Evolutionary conservation across 2,329 filamentous ascomycete genomes (phyloP), one percentile per base, ranked within the genome.

Genomic region (Ophiostoma quercus): DNA sequence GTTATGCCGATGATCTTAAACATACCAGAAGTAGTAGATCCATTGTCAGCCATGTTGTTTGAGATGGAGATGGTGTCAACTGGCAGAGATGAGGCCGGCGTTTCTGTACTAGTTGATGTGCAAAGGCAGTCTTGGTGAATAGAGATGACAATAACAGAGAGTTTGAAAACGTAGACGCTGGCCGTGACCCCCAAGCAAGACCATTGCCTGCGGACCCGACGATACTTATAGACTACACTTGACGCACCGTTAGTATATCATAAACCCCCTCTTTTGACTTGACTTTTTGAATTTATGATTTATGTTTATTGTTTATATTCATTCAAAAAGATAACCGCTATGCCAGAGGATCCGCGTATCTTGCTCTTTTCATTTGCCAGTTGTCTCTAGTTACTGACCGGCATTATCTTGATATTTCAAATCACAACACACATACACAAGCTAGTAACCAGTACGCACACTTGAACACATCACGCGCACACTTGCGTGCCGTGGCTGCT

Each of bases 381-480:
- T 22, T 16, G 12, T 9, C 8, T 25, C 1, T 11, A 34, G 5
- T 34, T 34, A 34, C 34, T 34, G 34, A 2, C 8, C 1, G 51
- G 7, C 51, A n/a, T 14, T 57, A 29, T 57, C 51, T 57, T 57
- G n/a, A 6, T 57, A 57, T 57, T 57, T 57, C 51, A 57, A 57
- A 57, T 57, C 51, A 57, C 22, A 22, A 14, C 22, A 57, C 51
- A 25, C 51, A 25, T 4, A 25, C 51, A 25, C n/a, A 25, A 25
- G 12, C 51, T 29, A 57, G 22, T n/a, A 57, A 9, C 51, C 51
- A 57, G 51, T 14, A 57, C 22, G 51, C 8, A 14, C 51, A 2
- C 47, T 29, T 57, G 3, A 12, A 22, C 22, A 25, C 9, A 57
- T 57, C 51, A 57, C 51, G 22, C n/a, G 51, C 7, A 57, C 51